Conservation (phyloP, 2,329 filamentous ascomycete genomes). For the Sporothrix curviconia region DNA sequence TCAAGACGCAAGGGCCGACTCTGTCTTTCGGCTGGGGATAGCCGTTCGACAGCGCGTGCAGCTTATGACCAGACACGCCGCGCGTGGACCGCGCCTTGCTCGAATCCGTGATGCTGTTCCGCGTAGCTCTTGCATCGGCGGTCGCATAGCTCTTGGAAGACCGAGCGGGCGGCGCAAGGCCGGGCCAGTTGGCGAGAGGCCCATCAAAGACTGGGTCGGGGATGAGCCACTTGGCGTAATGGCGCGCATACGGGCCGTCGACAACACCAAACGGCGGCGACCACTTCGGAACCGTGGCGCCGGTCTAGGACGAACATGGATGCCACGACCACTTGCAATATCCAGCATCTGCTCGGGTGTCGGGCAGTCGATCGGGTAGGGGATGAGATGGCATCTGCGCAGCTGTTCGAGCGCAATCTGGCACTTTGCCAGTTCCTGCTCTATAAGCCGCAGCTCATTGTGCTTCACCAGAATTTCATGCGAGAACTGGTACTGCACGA, state of each 20-base stretch:
- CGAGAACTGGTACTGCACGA: conserved; percentile 79
- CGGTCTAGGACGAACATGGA: conserved; percentile 56
- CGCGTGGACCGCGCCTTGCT: conserved; percentile 46
- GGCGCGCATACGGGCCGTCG: conserved; percentile 86
- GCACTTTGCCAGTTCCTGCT: conserved; percentile 94
- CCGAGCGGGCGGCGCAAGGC: conserved; percentile 31
- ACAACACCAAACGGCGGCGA: conserved; percentile 85
- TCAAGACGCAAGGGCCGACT: conserved; percentile 74
- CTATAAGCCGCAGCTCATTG: conserved; percentile 85
- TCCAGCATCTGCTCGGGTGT: conserved; percentile 61
- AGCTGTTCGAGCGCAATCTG: conserved; percentile 90
- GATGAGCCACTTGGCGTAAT: conserved; percentile 93
- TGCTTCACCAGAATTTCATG: conserved; percentile 92
- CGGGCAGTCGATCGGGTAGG: conserved; percentile 68
- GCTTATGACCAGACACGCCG: conserved; percentile 50
- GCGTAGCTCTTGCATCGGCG: conserved; percentile 68
- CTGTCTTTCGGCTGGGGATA: conserved; percentile 73
- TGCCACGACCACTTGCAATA: conserved; percentile 68
- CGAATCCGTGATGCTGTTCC: conserved; percentile 63
- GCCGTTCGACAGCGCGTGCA: conserved; percentile 63
- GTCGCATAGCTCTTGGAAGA: conserved; percentile 39
- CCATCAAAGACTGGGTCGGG: conserved; percentile 83
- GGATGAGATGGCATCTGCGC: conserved; percentile 84
- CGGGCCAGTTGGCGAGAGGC: conserved; percentile 41
- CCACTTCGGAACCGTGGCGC: conserved; percentile 63